A percentile compares a stretch with the other conserved stretches of the same genome.
These are phyloP conservation scores for Naganishia cerealis DNA, from an alignment of 1,284 basidiomycete genomes.

Conservation along the genomic window DNA sequence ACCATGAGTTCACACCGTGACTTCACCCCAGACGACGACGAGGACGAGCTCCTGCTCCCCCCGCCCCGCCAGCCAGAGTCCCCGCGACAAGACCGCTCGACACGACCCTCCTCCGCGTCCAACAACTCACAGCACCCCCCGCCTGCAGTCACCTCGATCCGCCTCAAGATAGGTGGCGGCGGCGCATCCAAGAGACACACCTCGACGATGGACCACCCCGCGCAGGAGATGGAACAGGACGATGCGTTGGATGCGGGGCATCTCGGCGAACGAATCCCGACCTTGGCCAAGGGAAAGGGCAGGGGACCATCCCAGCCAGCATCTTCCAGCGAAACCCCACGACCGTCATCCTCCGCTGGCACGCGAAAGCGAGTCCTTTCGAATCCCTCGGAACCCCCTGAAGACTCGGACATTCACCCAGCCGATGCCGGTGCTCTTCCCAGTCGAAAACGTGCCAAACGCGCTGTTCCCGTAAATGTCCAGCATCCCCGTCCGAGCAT, in stretches of 20 bases:
- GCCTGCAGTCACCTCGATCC: slow-evolving; percentile 12
- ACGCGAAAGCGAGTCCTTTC: slow-evolving; percentile 19
- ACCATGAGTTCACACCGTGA: slow-evolving; percentile 19
- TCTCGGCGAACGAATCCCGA: background rate
- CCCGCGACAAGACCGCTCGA: background rate
- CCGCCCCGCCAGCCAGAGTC: background rate
- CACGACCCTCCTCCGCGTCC: no score
- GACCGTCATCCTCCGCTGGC: background rate
- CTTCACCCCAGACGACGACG: slow-evolving; percentile 20
- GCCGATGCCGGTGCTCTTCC: background rate
- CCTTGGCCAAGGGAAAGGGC: background rate
- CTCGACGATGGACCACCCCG: background rate
- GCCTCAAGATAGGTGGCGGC: slow-evolving; percentile 9
- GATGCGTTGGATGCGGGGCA: no score
- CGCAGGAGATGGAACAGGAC: no score
- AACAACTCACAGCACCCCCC: background rate
- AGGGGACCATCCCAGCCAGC: background rate
- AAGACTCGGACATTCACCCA: background rate
- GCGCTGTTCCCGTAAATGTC: background rate
- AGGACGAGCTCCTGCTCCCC: slow-evolving; percentile 21
- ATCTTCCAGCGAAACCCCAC: background rate
- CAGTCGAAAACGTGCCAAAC: slow-evolving; percentile 17
- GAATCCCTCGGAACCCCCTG: background rate
- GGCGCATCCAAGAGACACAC: background rate
- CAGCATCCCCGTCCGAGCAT: background rate